phyloP scores from a whole-genome alignment of 2,329 filamentous ascomycete species.

The Colletotrichum sojae region DNA sequence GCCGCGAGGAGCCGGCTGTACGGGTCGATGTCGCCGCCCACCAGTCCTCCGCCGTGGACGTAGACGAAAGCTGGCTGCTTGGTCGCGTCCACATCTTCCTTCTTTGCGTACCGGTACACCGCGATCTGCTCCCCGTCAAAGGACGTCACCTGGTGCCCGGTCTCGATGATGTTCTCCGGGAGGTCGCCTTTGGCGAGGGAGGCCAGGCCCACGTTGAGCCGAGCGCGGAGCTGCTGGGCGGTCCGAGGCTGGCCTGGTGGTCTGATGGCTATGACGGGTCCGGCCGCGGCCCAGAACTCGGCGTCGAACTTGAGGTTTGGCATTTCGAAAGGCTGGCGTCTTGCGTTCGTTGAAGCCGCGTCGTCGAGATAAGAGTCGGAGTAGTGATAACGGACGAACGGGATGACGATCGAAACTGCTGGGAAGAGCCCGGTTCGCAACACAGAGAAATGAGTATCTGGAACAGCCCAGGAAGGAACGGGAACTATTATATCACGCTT shows the following conservation, averaged over 20 bases:
- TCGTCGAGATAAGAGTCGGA: not conserved
- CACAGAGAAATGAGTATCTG: not conserved
- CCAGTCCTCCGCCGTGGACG: conserved; percentile 60
- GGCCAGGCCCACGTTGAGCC: conserved; percentile 9
- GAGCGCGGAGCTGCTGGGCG: conserved; percentile 11
- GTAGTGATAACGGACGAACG: not conserved
- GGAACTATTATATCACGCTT: not conserved
- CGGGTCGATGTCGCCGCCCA: conserved; percentile 49
- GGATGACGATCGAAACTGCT: not conserved
- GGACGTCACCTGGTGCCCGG: conserved; percentile 10
- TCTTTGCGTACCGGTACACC: conserved; percentile 23
- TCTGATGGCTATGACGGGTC: conserved; percentile 26
- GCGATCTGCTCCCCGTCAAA: conserved; percentile 29
- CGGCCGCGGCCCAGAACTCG: conserved; percentile 32
- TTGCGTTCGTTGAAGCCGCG: not conserved
- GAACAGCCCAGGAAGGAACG: not conserved
- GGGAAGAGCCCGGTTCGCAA: not conserved
- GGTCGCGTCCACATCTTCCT: not conserved
- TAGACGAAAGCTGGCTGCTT: conserved; percentile 52
- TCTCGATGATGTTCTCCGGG: conserved; percentile 22
- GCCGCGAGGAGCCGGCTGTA: conserved; percentile 37
- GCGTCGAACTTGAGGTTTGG: conserved; percentile 24
- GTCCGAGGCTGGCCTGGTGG: conserved; percentile 14
- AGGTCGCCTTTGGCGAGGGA: not conserved
- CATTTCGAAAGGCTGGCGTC: conserved; percentile 4